phyloP scores from a whole-genome alignment of 129 eudicot genomes.

The Flaveria sonorensis region DNA sequence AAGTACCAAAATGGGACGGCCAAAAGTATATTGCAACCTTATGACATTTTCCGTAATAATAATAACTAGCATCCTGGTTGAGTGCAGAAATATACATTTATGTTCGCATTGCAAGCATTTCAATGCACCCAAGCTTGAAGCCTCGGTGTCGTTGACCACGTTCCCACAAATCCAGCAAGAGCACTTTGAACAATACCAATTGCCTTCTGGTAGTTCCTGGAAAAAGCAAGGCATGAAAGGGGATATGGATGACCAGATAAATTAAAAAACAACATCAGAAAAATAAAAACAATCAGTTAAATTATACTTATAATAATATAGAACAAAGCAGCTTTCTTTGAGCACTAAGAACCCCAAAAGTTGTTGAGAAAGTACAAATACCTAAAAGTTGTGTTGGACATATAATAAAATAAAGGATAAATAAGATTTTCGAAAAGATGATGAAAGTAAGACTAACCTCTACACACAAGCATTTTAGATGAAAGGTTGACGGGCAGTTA shows the following conservation, averaged over 20 bases:
- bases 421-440: slow-evolving; percentile 12
- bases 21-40: slow-evolving; percentile 1
- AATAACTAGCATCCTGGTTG: slow-evolving; percentile 5
- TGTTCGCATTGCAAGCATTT: slow-evolving; percentile 85
- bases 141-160: slow-evolving; percentile 54
- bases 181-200: slow-evolving; percentile 93
- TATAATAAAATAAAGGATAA: slow-evolving; percentile 17
- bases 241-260: slow-evolving; percentile 10
- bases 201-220: slow-evolving; percentile 96
- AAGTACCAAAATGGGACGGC: not conserved
- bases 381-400: not conserved
- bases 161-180: slow-evolving; percentile 77
- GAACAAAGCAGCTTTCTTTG: slow-evolving; percentile 17
- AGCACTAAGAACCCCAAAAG: slow-evolving; percentile 17
- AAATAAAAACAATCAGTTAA: not conserved
- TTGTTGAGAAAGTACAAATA: slow-evolving; percentile 3
- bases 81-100: slow-evolving; percentile 55
- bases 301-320: not conserved
- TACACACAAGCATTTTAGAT: slow-evolving; percentile 76
- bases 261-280: not conserved
- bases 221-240: slow-evolving; percentile 17
- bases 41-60: not conserved
- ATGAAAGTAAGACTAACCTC: slow-evolving; percentile 53
- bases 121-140: slow-evolving; percentile 36
- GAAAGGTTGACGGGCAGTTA: slow-evolving; percentile 95